Percentiles rank a stretch among this genome's conserved stretches.
These are phyloP conservation scores for Schizosaccharomyces lindneri DNA, from an alignment of 805 yeast genomes.

Conservation along the genomic window DNA sequence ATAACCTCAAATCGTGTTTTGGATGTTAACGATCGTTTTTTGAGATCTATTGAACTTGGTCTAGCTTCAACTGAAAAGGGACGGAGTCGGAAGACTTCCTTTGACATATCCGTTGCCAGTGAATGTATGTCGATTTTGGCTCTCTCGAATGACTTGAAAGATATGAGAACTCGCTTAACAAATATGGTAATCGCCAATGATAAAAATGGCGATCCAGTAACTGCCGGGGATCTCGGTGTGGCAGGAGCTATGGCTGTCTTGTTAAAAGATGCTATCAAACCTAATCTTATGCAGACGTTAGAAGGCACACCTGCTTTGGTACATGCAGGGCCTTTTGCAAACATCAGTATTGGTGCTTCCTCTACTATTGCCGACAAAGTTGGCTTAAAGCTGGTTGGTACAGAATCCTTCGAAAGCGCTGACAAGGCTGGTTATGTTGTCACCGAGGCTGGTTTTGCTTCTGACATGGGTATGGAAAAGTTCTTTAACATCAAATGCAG, in stretches of 20 bases:
- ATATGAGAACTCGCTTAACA: slow-evolving; percentile 72
- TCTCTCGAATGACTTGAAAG: slow-evolving; percentile 47
- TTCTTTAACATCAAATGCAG: slow-evolving; percentile 90
- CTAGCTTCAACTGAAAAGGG: slow-evolving; percentile 86
- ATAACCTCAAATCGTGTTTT: slow-evolving; percentile 84
- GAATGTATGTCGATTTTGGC: slow-evolving; percentile 94
- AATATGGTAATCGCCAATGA: slow-evolving; percentile 71
- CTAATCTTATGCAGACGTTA: slow-evolving; percentile 86
- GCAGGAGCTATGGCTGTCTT: slow-evolving; percentile 91
- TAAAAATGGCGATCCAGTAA: slow-evolving; percentile 50
- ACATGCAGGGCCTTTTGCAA: slow-evolving; percentile 96
- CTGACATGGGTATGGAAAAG: slow-evolving; percentile 98
- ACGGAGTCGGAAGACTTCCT: slow-evolving; percentile 61
- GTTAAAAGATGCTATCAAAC: slow-evolving; percentile 87
- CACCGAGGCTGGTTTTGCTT: slow-evolving; percentile 96
- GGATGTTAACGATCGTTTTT: slow-evolving; percentile 77
- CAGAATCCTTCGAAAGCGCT: slow-evolving; percentile 19
- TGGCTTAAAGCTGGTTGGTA: slow-evolving; percentile 42
- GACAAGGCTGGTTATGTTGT: slow-evolving; percentile 54
- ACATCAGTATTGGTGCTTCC: slow-evolving; percentile 88
- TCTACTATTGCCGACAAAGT: slow-evolving; percentile 82
- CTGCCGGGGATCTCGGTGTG: slow-evolving; percentile 83
- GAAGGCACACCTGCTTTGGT: slow-evolving; percentile 96
- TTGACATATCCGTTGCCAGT: slow-evolving; percentile 88
- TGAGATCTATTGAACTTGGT: slow-evolving; percentile 73